Evolutionary conservation across 176 grass and related monocot genomes (phyloP), one percentile per base, ranked within the genome.

Genomic region (Cymbopogon citratus): DNA sequence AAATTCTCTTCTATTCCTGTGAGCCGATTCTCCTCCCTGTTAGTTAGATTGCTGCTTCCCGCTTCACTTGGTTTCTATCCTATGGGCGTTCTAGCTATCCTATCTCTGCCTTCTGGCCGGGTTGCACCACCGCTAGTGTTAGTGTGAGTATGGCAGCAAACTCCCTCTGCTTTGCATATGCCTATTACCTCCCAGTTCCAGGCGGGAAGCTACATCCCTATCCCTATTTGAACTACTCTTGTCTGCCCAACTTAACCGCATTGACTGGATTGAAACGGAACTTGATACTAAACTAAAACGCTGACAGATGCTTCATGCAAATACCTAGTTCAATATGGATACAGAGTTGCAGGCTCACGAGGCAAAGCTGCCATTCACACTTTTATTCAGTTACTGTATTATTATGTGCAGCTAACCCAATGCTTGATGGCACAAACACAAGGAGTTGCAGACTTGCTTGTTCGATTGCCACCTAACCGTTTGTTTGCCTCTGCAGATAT

Each of bases 401-500:
- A n/a, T 54, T 54, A 57, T 57, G 54, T 57, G 54, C 54, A 57
- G 54, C 54, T 23, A 59, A 59, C 9, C n/a, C 21, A 59, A 1
- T 19, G 9, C 24, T 24, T 59, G 12, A 59, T 24, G 9, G 21
- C n/a, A 59, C 54, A 23, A 23, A 57, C 54, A 57, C 9, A 21
- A 24, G 9, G 56, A 59, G n/a, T 59, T 24, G n/a, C 56, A 59
- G 9, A 57, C 7, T 57, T 57, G 54, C 54, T 57, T 23, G 8
- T 25, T 24, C 9, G 9, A 25, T 59, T 35, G 38, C 39, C 27
- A 19, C 52, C 29, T 62, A 6, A 77, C 66, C 65, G 12, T 64
- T 33, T 35, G 12, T 54, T 63, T 5, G 29, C 69, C 6, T 9
- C 63, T 77, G 24, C 81, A 99, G 92, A 26, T 93, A 91, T 80